Percentiles rank a stretch among this genome's conserved stretches.
phyloP scores from a whole-genome alignment of 2,329 filamentous ascomycete species.

The Fusarium solani-melongenae region DNA sequence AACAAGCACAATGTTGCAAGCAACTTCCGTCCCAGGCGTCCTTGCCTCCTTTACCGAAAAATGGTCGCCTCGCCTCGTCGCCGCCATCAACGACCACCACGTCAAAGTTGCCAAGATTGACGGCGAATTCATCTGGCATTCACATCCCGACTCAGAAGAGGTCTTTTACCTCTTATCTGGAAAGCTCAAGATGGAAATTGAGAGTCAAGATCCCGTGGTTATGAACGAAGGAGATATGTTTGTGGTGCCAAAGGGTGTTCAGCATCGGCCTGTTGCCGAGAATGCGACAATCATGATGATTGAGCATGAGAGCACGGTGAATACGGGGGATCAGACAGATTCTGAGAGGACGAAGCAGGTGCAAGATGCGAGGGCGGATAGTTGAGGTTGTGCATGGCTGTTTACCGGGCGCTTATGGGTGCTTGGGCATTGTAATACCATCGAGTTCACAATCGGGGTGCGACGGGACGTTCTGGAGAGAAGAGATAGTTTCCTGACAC shows the following conservation, averaged over 20 bases:
- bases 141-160: conserved; percentile 54
- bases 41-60: conserved; percentile 44
- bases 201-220: conserved; percentile 41
- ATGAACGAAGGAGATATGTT: conserved; percentile 49
- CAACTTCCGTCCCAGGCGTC: conserved; percentile 39
- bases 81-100: conserved; percentile 51
- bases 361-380: conserved; percentile 27
- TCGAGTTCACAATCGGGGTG: no score
- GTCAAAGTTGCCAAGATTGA: conserved; percentile 55
- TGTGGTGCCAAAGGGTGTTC: conserved; percentile 50
- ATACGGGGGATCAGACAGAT: conserved; percentile 42
- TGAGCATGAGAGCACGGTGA: conserved; percentile 48
- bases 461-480: not conserved
- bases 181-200: conserved; percentile 48
- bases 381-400: not conserved
- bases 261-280: conserved; percentile 51
- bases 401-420: not conserved
- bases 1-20: conserved; percentile 19
- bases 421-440: not conserved
- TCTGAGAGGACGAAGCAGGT: conserved; percentile 39
- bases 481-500: rapidly evolving
- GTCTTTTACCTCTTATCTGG: conserved; percentile 54
- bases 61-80: conserved; percentile 48
- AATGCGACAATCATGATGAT: conserved; percentile 52
- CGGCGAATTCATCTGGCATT: conserved; percentile 54